A percentile compares a stretch with the other conserved stretches of the same genome.
Conservation (phyloP, 768 basidiomycete species). For the Nevesoporus exiguus region DNA sequence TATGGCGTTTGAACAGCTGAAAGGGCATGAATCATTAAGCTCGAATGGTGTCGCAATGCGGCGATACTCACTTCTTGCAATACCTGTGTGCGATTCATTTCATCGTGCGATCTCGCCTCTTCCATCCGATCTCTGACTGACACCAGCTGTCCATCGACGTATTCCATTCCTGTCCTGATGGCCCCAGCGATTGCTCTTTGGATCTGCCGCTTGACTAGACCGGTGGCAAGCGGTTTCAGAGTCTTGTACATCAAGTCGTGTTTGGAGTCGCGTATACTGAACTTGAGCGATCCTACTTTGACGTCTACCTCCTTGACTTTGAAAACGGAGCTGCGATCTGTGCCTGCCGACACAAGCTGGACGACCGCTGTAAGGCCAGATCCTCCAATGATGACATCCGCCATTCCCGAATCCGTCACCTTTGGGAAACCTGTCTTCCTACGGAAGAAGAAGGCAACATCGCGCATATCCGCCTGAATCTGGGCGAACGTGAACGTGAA, state of each 20-base stretch:
- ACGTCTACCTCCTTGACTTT: constrained; percentile 67
- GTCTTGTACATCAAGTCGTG: constrained; percentile 89
- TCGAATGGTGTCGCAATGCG: background rate
- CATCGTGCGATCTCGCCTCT: constrained; percentile 49
- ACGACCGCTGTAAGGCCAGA: constrained; percentile 71
- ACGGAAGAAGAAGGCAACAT: constrained; percentile 87
- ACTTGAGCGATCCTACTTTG: constrained; percentile 85
- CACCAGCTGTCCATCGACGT: constrained; percentile 86
- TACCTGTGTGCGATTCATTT: constrained; percentile 43
- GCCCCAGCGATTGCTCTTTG: constrained; percentile 60
- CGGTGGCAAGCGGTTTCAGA: constrained; percentile 72
- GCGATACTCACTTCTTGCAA: constrained; percentile 52
- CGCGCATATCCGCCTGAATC: constrained; percentile 91
- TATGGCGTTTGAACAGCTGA: constrained; percentile 60
- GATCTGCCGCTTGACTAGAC: constrained; percentile 74
- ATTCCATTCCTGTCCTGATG: constrained; percentile 78
- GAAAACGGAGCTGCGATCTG: constrained; percentile 69
- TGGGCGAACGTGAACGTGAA: constrained; percentile 76
- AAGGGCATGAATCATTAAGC: constrained; percentile 3
- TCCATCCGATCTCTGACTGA: constrained; percentile 80
- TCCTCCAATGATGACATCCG: constrained; percentile 83
- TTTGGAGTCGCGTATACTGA: constrained; percentile 87
- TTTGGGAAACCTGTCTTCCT: constrained; percentile 84
- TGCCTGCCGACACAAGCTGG: constrained; percentile 56
- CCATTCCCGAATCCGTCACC: constrained; percentile 77